Percentiles rank a stretch among this genome's conserved stretches.
Conservation (phyloP, 2,329 filamentous ascomycete genomes). For the Ceratocystis variospora region DNA sequence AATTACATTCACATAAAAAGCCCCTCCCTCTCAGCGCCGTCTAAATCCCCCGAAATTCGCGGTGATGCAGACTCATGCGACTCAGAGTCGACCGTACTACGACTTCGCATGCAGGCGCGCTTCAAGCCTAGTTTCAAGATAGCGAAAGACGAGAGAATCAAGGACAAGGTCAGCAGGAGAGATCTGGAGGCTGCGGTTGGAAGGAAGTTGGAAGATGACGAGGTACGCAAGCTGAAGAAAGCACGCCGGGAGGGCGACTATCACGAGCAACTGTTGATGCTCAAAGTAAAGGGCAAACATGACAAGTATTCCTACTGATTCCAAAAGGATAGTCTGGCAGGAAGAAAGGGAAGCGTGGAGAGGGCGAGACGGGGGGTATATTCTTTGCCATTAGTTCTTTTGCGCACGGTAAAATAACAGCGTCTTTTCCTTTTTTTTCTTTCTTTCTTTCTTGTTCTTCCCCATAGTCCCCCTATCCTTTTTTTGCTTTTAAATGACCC, state of each 20-base stretch:
- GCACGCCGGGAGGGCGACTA: slow-evolving; percentile 79
- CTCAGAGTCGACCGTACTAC: slow-evolving; percentile 55
- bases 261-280: slow-evolving; percentile 69
- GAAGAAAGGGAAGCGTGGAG: not conserved
- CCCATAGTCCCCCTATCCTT: slow-evolving; percentile 1
- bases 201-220: slow-evolving; percentile 63
- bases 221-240: slow-evolving; percentile 69
- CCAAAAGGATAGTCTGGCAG: not conserved
- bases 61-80: slow-evolving; percentile 59
- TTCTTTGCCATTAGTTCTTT: not conserved
- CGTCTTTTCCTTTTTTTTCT: not conserved
- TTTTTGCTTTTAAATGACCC: slow-evolving; percentile 27
- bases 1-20: slow-evolving; percentile 53
- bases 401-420: not conserved
- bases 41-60: slow-evolving; percentile 48
- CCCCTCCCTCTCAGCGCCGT: slow-evolving; percentile 33
- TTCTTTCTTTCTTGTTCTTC: not conserved
- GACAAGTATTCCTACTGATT: slow-evolving; percentile 52
- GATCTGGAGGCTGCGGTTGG: slow-evolving; percentile 76
- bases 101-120: slow-evolving; percentile 84
- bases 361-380: not conserved
- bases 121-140: slow-evolving; percentile 72
- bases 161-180: slow-evolving; percentile 70
- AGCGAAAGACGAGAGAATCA: slow-evolving; percentile 67
- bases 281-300: slow-evolving; percentile 86